A percentile compares a stretch with the other conserved stretches of the same genome.
Evolutionary conservation across 257 asterid genomes (phyloP).

Genomic region (Thymus mandschuricus): DNA sequence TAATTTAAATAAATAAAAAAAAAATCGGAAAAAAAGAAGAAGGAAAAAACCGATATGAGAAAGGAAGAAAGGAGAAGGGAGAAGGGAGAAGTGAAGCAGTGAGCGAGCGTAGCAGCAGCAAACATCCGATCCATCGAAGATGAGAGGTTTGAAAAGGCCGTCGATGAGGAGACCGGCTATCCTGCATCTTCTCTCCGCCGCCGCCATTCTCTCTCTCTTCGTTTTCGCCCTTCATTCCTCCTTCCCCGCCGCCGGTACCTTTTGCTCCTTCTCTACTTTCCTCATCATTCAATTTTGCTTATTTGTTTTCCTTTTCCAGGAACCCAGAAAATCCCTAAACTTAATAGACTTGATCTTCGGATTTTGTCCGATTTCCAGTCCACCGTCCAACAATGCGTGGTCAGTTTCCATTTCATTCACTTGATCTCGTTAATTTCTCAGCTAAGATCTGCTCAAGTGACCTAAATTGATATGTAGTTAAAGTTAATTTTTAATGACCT

Average conservation of each 20-base stretch:
- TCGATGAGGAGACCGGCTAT: slow-evolving; percentile 50
- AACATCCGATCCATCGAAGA: slow-evolving; percentile 29
- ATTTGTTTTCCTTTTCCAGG: slow-evolving; percentile 41
- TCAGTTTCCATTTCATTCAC: slow-evolving; percentile 41
- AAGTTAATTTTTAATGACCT: neutral
- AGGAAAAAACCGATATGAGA: neutral
- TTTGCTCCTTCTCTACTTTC: neutral
- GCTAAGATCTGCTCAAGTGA: slow-evolving; percentile 17
- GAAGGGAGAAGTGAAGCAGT: neutral
- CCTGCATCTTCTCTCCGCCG: slow-evolving; percentile 65
- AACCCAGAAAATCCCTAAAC: slow-evolving; percentile 30
- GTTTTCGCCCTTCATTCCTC: slow-evolving; percentile 65
- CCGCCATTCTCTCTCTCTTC: slow-evolving; percentile 69
- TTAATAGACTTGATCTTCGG: slow-evolving; percentile 41
- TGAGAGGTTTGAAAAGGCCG: slow-evolving; percentile 46
- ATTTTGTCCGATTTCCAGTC: slow-evolving; percentile 76
- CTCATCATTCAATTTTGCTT: neutral
- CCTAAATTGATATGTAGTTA: neutral
- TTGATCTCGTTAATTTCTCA: slow-evolving; percentile 10
- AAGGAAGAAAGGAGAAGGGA: neutral
- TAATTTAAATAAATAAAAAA: neutral
- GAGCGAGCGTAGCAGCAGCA: slow-evolving; percentile 25
- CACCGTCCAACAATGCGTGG: slow-evolving; percentile 88
- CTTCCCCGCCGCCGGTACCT: slow-evolving; percentile 52
- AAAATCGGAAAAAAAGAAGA: neutral